A percentile compares a stretch with the other conserved stretches of the same genome.
Evolutionary conservation across 106 monocot species (phyloP).

Genomic region (Allium sativum): DNA sequence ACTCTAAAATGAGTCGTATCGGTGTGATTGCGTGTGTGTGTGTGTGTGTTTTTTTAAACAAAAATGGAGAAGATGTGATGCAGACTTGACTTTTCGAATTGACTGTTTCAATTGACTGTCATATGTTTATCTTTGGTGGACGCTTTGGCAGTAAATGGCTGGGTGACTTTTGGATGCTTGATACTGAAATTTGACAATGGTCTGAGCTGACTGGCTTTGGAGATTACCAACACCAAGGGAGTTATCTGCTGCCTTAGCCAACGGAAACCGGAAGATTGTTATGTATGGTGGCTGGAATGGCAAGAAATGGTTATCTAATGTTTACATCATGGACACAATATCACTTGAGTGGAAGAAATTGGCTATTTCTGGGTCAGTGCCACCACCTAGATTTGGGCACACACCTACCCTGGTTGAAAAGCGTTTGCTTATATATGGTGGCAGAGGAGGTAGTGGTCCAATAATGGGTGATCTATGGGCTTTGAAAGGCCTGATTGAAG

Average conservation of each 20-base stretch:
- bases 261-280: conserved; percentile 88
- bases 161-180: conserved; percentile 99
- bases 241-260: conserved; percentile 87
- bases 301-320: conserved; percentile 98
- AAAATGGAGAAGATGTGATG: too few relatives aligned
- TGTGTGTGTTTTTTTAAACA: too few relatives aligned
- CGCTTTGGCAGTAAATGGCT: too few relatives aligned
- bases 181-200: conserved; percentile 99
- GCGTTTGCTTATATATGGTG: conserved; percentile 86
- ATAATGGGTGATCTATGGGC: conserved; percentile 99
- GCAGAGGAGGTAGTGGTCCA: conserved; percentile 92
- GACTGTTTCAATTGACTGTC: too few relatives aligned
- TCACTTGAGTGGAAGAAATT: conserved; percentile 92
- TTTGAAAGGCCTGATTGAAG: conserved; percentile 90
- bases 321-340: conserved; percentile 93
- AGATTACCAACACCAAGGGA: conserved; percentile 92
- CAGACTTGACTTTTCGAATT: too few relatives aligned
- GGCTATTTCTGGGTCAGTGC: conserved; percentile 67
- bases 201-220: conserved; percentile 94
- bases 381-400: conserved; percentile 90
- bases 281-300: conserved; percentile 99
- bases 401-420: conserved; percentile 95
- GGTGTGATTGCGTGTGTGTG: too few relatives aligned
- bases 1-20: too few relatives aligned
- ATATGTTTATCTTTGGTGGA: too few relatives aligned